These are phyloP conservation scores for Cicer cuneatum DNA, from an alignment of 306 rosid species.

Conservation along the genomic window DNA sequence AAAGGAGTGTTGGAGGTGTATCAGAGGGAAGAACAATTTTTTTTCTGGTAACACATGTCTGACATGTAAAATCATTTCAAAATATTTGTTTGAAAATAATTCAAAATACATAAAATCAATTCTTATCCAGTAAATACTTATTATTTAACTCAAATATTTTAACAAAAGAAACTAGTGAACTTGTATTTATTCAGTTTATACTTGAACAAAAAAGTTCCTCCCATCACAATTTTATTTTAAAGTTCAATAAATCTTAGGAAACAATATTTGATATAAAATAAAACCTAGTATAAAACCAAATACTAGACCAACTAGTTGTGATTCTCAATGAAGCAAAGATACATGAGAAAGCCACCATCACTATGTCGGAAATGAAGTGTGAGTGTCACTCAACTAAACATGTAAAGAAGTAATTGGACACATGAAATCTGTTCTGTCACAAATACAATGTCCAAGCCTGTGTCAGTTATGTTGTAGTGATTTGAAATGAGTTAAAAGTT, in stretches of 20 bases:
- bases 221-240: slow-evolving; percentile 3
- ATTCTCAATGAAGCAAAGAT: background rate
- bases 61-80: too few species aligned
- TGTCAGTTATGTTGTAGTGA: slow-evolving; percentile 12
- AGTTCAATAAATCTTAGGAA: slow-evolving; percentile 23
- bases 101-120: background rate
- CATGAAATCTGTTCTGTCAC: slow-evolving; percentile 14
- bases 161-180: background rate
- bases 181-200: slow-evolving; percentile 1
- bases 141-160: slow-evolving; percentile 11
- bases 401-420: background rate
- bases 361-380: background rate
- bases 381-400: background rate
- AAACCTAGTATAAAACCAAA: slow-evolving; percentile 12
- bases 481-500: slow-evolving; percentile 19
- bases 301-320: slow-evolving; percentile 20
- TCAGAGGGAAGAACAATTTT: too few species aligned
- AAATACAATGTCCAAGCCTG: slow-evolving; percentile 12
- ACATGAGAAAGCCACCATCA: background rate
- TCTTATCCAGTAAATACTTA: background rate
- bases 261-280: slow-evolving; percentile 20
- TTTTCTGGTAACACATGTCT: too few species aligned
- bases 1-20: too few species aligned
- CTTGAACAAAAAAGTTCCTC: background rate
- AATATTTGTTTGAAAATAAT: too few species aligned